These are phyloP conservation scores for Bruguiera gymnorhiza DNA, from an alignment of 345 rosid species.

Conservation along the genomic window DNA sequence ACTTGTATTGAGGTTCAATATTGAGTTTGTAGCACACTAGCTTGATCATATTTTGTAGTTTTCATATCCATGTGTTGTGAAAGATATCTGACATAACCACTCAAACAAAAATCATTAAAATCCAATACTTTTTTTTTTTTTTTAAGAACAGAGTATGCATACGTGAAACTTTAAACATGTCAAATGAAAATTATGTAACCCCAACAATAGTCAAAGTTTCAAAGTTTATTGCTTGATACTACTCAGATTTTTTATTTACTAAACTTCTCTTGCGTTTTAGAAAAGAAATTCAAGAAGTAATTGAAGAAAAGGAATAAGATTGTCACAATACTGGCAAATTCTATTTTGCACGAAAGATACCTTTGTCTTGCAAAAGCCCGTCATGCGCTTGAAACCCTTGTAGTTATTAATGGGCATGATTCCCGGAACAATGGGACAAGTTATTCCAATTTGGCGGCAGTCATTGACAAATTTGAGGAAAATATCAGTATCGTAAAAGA, in stretches of 20 bases:
- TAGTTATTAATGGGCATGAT: conserved; percentile 96
- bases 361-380: conserved; percentile 96
- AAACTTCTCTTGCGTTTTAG: too few relatives aligned
- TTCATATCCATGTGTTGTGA: too few relatives aligned
- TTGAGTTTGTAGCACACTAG: too few relatives aligned
- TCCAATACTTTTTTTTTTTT: too few relatives aligned
- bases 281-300: background rate
- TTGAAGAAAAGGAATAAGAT: background rate
- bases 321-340: too few relatives aligned
- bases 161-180: background rate
- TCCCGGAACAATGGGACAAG: conserved; percentile 90
- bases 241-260: background rate
- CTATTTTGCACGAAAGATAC: conserved; percentile 23
- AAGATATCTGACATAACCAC: too few relatives aligned
- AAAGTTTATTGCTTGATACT: background rate
- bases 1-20: too few relatives aligned
- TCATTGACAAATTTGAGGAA: conserved; percentile 92
- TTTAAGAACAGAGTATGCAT: background rate
- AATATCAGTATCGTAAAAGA: conserved; percentile 86
- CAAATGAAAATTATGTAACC: background rate
- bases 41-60: too few relatives aligned
- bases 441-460: conserved; percentile 84
- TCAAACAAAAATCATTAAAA: too few relatives aligned
- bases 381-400: conserved; percentile 89
- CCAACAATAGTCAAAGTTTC: background rate